These are phyloP conservation scores for Pseudoscleropodium purum DNA, from an alignment of 225 moss, liverwort and hornwort species.

Conservation along the genomic window DNA sequence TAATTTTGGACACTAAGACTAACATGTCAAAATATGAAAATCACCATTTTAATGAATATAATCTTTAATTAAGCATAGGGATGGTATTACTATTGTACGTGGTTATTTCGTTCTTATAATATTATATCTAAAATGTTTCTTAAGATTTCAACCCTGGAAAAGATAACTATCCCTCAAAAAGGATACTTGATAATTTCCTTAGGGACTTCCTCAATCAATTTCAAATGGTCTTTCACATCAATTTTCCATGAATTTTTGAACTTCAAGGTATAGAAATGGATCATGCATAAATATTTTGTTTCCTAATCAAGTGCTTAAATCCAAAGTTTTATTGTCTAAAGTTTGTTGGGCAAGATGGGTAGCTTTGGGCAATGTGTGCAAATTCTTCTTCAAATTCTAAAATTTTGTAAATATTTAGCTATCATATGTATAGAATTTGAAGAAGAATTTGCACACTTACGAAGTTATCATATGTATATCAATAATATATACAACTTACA, in stretches of 20 bases:
- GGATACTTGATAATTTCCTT: not conserved
- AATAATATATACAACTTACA: not conserved
- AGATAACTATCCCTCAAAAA: not conserved
- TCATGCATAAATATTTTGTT: not conserved
- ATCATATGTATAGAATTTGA: too few species aligned
- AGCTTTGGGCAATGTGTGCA: not conserved
- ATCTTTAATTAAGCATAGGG: not conserved
- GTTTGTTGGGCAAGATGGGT: not conserved
- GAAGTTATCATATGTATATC: too few species aligned
- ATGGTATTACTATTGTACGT: not conserved
- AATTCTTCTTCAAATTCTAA: not conserved
- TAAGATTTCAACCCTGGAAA: accelerated
- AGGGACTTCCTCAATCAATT: not conserved
- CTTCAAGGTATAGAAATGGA: not conserved
- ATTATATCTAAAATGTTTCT: not conserved
- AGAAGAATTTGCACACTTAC: too few species aligned
- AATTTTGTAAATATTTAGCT: not conserved
- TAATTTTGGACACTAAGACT: not conserved
- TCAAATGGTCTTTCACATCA: not conserved
- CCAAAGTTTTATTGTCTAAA: not conserved
- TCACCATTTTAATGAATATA: not conserved
- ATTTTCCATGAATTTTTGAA: not conserved
- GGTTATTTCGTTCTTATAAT: not conserved
- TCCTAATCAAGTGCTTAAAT: not conserved
- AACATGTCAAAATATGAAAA: not conserved